Evolutionary conservation across 306 rosid species (phyloP).

Genomic region (Pyrus bretschneideri): DNA sequence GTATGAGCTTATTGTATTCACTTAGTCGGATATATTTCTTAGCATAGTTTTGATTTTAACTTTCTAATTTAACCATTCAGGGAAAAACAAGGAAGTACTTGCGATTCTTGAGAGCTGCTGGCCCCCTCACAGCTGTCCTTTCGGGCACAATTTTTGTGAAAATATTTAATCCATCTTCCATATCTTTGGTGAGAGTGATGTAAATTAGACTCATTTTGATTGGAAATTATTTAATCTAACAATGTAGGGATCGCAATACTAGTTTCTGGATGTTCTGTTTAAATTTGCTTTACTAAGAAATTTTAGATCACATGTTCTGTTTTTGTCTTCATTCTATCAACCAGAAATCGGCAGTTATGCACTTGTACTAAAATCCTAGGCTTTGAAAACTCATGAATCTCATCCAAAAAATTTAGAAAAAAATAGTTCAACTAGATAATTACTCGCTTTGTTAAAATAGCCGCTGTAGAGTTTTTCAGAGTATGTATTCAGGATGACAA

Average conservation of each 20-base stretch:
- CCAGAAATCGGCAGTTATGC: constrained; percentile 8
- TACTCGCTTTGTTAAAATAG: not conserved
- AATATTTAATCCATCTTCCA: constrained; percentile 67
- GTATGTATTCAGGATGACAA: not conserved
- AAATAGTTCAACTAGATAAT: not conserved
- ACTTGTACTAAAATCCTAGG: not conserved
- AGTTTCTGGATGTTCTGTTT: not conserved
- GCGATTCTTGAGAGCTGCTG: constrained; percentile 84
- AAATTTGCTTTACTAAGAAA: not conserved
- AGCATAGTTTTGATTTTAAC: constrained; percentile 18
- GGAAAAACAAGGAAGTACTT: constrained; percentile 83
- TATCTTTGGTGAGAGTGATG: constrained; percentile 66
- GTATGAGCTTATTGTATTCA: constrained; percentile 40
- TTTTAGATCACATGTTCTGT: not conserved
- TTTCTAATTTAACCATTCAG: constrained; percentile 38
- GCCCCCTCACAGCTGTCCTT: constrained; percentile 91
- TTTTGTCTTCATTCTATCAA: constrained; percentile 3
- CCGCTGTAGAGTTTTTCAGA: not conserved
- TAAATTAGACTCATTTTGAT: constrained; percentile 17
- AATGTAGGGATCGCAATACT: not conserved
- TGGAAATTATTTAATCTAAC: not conserved
- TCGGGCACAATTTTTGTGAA: constrained; percentile 59
- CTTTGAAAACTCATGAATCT: not conserved
- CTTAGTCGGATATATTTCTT: constrained; percentile 14
- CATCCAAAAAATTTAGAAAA: not conserved